Percentiles rank a stretch among this genome's conserved stretches.
Conservation (phyloP, 768 basidiomycete genomes). For the Pisolithus albus region DNA sequence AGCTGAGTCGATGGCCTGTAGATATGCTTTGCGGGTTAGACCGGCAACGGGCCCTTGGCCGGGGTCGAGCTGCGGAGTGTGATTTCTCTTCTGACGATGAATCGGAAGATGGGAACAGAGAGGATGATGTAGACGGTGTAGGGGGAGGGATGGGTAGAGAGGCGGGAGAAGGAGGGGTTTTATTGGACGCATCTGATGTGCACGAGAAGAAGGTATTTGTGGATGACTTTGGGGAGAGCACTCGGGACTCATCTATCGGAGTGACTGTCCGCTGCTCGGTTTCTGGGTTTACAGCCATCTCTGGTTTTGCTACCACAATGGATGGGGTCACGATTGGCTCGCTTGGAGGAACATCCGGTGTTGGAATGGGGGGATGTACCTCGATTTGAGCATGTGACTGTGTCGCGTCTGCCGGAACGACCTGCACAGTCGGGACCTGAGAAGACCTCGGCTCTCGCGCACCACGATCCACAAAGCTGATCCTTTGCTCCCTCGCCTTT, state of each 20-base stretch:
- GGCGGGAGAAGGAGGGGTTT: neutral
- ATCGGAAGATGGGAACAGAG: neutral
- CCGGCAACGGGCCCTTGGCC: neutral
- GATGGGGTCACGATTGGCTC: neutral
- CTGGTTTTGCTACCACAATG: neutral
- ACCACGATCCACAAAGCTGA: slow-evolving; percentile 9
- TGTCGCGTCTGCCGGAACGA: neutral
- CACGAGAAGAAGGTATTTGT: slow-evolving; percentile 20
- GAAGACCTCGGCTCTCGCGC: neutral
- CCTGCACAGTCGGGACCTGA: neutral
- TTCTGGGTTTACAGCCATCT: neutral
- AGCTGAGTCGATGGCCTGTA: neutral
- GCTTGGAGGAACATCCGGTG: neutral
- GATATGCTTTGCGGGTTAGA: neutral
- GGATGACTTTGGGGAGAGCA: slow-evolving; percentile 25
- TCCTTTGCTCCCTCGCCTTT: slow-evolving; percentile 9
- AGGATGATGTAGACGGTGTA: neutral
- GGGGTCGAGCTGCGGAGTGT: neutral
- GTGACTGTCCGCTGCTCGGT: neutral
- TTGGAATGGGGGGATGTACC: neutral
- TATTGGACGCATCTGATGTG: slow-evolving; percentile 1
- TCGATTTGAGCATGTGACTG: neutral
- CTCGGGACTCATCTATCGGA: slow-evolving; percentile 5
- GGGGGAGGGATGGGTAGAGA: neutral
- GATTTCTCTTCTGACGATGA: neutral